Evolutionary conservation across 768 basidiomycete genomes (phyloP).

Genomic region (Mycena galericulata): DNA sequence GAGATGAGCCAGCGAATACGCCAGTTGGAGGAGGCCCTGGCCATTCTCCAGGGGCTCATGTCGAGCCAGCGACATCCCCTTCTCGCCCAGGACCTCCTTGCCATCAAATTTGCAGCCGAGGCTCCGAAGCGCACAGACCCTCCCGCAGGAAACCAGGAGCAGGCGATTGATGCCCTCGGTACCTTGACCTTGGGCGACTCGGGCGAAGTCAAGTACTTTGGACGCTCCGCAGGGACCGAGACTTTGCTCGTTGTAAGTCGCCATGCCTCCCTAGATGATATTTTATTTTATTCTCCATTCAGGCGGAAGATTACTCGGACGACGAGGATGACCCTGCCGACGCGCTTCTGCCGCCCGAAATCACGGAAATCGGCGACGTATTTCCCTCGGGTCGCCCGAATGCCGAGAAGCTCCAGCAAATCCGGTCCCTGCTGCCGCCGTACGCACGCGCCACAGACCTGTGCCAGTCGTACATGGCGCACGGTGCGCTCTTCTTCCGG

Average conservation of each 20-base stretch:
- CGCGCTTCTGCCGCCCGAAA: conserved; percentile 42
- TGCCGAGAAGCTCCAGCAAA: conserved; percentile 42
- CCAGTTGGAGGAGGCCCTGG: conserved; percentile 75
- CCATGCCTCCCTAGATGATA: too few relatives aligned
- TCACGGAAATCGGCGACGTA: conserved; percentile 52
- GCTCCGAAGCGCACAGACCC: conserved; percentile 47
- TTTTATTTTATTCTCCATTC: too few relatives aligned
- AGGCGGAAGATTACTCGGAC: conserved; percentile 39
- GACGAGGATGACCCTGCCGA: conserved; percentile 29
- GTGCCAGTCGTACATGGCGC: conserved; percentile 56
- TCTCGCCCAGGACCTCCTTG: conserved; percentile 63
- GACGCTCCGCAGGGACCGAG: conserved; percentile 74
- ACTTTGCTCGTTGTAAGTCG: conserved; percentile 42
- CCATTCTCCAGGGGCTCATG: conserved; percentile 67
- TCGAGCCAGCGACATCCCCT: conserved; percentile 72
- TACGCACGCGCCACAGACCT: conserved; percentile 55
- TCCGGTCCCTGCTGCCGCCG: conserved; percentile 58
- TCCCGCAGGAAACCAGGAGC: conserved; percentile 47
- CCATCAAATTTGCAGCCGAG: conserved; percentile 69
- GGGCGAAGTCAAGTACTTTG: conserved; percentile 74
- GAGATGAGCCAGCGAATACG: conserved; percentile 78
- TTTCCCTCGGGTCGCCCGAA: conserved; percentile 54
- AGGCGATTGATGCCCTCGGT: conserved; percentile 68
- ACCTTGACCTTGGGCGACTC: conserved; percentile 71
- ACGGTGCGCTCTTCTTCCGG: conserved; percentile 63